Evolutionary conservation across 192 early-diverging fungal genomes (phyloP), one percentile per base, ranked within the genome.

Genomic region (Coemansia javaensis): DNA sequence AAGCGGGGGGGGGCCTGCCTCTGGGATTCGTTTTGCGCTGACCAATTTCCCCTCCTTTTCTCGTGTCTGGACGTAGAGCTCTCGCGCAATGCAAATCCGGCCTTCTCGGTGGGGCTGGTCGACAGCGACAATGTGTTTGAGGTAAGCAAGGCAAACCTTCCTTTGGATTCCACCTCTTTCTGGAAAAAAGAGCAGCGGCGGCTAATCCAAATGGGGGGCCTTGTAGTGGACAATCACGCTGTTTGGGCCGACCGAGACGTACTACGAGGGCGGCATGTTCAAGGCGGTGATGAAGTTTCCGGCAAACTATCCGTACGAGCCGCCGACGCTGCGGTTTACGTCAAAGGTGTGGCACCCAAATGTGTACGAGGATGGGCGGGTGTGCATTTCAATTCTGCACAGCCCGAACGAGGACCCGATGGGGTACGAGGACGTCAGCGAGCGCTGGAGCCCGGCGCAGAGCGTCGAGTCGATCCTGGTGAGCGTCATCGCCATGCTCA

Each of bases 361-460:
- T 62, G 85, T 96, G 5, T 94, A 95, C 63, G 72, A 78, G 10
- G 79, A 91, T 65, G 96, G 96, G 13, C 80, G 82, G 20, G 92
- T 98, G 14, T 97, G 93, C 66, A 97, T 98, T 41, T 91, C 90
- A n/a, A 98, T 98, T 58, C 68, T 98, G 59, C 84, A 87, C 42
- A 79, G 77, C 24, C 80, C 85, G 15, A 89, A 83, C n/a, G 88
- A 92, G 16, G 94, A 98, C 71, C 81, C 82, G 53, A 94, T 79
- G 50, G 92, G 92, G 0, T 98, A 98, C 62, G 93, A 96, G 57
- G 62, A 84, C 40, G 82, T 91, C 3, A 76, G 77, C 30, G 95
- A 98, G 62, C 81, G 95, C 50, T 98, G 95, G 95, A 78, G 82
- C 17, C 92, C 95, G n/a, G 86, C 93, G 16, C 93, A 95, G 75